Percentiles rank a stretch among this genome's conserved stretches.
Evolutionary conservation across 2,329 filamentous ascomycete genomes (phyloP).

Genomic region (Penicillium sp.): DNA sequence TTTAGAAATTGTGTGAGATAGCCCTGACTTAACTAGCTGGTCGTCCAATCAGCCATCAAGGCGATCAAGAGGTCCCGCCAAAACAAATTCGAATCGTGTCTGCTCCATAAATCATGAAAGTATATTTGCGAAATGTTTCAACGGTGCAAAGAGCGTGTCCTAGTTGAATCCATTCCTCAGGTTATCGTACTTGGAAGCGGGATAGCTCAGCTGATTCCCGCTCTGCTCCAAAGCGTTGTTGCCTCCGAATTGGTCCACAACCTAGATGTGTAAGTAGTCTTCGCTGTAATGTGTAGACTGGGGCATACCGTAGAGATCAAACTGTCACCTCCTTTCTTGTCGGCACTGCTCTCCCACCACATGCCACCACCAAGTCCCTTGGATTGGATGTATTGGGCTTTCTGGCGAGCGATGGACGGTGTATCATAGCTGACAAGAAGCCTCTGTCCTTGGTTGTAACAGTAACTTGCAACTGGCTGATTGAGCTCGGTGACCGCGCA

Average conservation of each 20-base stretch:
- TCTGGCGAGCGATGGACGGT: constrained; percentile 64
- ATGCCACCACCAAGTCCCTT: constrained; percentile 80
- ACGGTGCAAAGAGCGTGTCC: not conserved
- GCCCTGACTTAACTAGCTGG: too few species aligned
- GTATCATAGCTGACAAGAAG: constrained; percentile 79
- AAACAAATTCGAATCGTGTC: not conserved
- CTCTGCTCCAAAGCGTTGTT: constrained; percentile 44
- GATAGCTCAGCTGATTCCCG: constrained; percentile 54
- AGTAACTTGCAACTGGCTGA: constrained; percentile 69
- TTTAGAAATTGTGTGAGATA: too few species aligned
- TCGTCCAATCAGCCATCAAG: not conserved
- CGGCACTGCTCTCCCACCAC: constrained; percentile 92
- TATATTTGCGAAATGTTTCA: too few species aligned
- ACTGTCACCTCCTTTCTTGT: constrained; percentile 65
- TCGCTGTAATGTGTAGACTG: not conserved
- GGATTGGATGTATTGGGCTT: constrained; percentile 70
- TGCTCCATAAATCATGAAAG: not conserved
- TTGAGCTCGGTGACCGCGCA: constrained; percentile 63
- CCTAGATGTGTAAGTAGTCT: constrained; percentile 19
- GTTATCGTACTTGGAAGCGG: constrained; percentile 58
- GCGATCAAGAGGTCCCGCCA: not conserved
- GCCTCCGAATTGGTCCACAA: constrained; percentile 38
- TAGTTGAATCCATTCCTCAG: constrained; percentile 33
- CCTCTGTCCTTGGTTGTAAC: constrained; percentile 62
- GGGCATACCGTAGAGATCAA: constrained; percentile 61